Evolutionary conservation across 768 basidiomycete species (phyloP).

Genomic region (Termitomyces sp.): DNA sequence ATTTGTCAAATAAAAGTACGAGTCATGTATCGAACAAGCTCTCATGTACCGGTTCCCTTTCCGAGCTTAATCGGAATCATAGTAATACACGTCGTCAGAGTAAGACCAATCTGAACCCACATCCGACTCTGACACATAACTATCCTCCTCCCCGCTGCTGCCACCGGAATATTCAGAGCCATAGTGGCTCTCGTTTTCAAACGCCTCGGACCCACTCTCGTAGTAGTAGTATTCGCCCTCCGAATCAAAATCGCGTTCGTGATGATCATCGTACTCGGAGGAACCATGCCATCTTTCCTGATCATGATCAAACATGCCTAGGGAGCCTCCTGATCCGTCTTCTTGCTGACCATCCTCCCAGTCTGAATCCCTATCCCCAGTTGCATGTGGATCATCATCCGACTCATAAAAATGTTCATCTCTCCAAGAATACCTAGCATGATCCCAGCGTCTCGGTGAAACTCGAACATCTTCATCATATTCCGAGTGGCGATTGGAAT

Average conservation of each 20-base stretch:
- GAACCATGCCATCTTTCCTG: background rate
- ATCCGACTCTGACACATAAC: background rate
- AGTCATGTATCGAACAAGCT: background rate
- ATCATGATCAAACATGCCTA: background rate
- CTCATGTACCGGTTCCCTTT: background rate
- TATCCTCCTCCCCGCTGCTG: background rate
- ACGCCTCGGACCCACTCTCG: background rate
- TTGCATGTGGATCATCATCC: background rate
- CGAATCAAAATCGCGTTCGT: background rate
- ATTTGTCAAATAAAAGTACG: background rate
- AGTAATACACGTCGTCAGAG: slow-evolving; percentile 1
- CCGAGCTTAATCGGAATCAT: background rate
- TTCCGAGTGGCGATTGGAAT: background rate
- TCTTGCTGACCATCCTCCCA: background rate
- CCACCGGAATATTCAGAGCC: background rate
- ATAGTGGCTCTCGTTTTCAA: background rate
- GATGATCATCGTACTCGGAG: background rate
- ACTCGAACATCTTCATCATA: background rate
- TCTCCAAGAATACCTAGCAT: background rate
- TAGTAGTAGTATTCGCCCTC: slow-evolving; percentile 2
- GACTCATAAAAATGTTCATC: background rate
- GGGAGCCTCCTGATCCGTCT: background rate
- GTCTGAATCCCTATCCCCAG: background rate
- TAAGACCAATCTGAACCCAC: background rate
- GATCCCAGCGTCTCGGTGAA: background rate